These are phyloP conservation scores for Proteromonas lacertae DNA, from an alignment of 352 stramenopile genomes.

Conservation along the genomic window DNA sequence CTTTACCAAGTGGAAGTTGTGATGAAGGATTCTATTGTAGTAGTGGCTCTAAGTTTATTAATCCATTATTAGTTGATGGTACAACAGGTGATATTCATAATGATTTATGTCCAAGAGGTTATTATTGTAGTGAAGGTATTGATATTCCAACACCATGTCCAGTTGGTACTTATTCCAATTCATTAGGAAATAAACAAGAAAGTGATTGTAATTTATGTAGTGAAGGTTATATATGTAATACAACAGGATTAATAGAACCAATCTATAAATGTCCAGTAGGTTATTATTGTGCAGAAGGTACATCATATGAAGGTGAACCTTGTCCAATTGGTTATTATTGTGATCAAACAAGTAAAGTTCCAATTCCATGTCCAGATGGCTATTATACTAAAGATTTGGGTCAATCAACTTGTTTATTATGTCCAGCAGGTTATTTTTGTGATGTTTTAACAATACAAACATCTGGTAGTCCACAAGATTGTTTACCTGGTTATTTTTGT, in stretches of 20 bases:
- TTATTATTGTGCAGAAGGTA: too few species aligned
- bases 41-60: slow-evolving; percentile 30
- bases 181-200: slow-evolving; percentile 11
- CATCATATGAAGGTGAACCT: slow-evolving; percentile 2
- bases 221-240: too few species aligned
- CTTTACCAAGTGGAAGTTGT: slow-evolving; percentile 24
- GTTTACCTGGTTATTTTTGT: slow-evolving; percentile 4
- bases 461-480: slow-evolving; percentile 15
- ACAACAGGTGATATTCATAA: background rate
- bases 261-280: too few species aligned
- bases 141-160: slow-evolving; percentile 23
- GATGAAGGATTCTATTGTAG: slow-evolving; percentile 54
- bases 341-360: background rate
- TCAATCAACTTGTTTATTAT: slow-evolving; percentile 17
- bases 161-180: slow-evolving; percentile 22
- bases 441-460: slow-evolving; percentile 6
- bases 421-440: slow-evolving; percentile 9
- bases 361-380: slow-evolving; percentile 13
- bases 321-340: slow-evolving; percentile 3
- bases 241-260: too few species aligned
- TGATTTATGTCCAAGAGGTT: slow-evolving; percentile 15
- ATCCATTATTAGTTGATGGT: slow-evolving; percentile 1
- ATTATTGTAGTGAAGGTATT: slow-evolving; percentile 15
- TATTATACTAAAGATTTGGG: slow-evolving; percentile 22
- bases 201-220: slow-evolving; percentile 2